These are phyloP conservation scores for Ballota nigra DNA, from an alignment of 257 asterid genomes.

Conservation along the genomic window DNA sequence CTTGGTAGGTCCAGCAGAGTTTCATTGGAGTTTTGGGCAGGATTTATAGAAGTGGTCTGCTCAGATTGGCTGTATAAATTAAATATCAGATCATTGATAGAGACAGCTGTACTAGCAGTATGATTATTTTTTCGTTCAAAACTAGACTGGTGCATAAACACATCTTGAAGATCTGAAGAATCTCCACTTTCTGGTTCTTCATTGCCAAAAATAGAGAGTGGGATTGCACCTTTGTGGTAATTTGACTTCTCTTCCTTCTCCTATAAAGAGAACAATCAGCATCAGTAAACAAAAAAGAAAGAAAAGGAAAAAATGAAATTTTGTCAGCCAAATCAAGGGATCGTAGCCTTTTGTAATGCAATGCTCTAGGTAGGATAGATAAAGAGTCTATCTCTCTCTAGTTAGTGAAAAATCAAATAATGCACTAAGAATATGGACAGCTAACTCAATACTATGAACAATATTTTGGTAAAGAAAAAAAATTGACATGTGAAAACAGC, in stretches of 20 bases:
- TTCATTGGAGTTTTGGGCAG: constrained; percentile 28
- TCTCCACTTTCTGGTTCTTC: constrained; percentile 54
- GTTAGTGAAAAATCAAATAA: neutral
- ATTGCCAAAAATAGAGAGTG: constrained; percentile 62
- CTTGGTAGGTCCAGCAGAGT: constrained; percentile 32
- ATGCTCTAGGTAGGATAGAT: constrained; percentile 8
- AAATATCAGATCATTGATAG: constrained; percentile 61
- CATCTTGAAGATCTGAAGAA: constrained; percentile 43
- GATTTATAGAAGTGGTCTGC: constrained; percentile 34
- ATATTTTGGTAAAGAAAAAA: neutral
- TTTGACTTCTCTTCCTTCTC: constrained; percentile 38
- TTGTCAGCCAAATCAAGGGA: neutral
- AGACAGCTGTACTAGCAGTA: constrained; percentile 32
- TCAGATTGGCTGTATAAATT: constrained; percentile 61
- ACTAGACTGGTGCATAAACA: constrained; percentile 35
- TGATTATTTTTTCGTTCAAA: constrained; percentile 37
- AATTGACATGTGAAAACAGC: neutral
- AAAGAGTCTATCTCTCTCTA: neutral
- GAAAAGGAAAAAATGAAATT: constrained; percentile 17
- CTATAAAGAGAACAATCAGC: constrained; percentile 36
- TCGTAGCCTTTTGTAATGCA: constrained; percentile 11
- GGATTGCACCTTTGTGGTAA: constrained; percentile 47
- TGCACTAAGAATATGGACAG: neutral
- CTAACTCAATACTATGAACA: neutral
- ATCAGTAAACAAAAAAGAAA: constrained; percentile 1